phyloP scores from a whole-genome alignment of 169 alveolate species.

The Eimeria sp. region DNA sequence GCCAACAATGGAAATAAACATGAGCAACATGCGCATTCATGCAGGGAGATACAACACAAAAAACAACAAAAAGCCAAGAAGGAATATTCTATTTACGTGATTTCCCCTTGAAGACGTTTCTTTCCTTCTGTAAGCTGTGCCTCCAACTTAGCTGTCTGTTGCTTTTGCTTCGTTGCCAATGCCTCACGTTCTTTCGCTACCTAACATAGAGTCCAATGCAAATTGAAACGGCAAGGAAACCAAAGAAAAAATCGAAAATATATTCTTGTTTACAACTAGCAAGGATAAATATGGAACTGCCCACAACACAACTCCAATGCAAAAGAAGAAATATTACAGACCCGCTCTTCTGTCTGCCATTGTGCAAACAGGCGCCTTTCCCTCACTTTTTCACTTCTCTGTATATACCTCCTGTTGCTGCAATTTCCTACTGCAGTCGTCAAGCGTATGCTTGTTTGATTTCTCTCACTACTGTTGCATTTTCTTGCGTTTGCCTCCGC shows the following conservation, averaged over 20 bases:
- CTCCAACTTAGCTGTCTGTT: conserved; percentile 29
- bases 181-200: background rate
- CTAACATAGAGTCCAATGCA: background rate
- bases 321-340: no score
- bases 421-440: no score
- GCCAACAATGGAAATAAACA: no score
- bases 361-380: no score
- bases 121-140: conserved; percentile 8
- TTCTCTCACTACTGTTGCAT: background rate
- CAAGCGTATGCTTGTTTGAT: no score
- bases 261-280: no score
- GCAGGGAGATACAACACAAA: background rate
- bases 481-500: background rate
- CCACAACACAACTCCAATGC: no score
- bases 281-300: no score
- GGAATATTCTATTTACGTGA: background rate
- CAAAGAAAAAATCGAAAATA: background rate
- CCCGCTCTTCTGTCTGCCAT: no score
- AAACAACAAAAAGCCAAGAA: background rate
- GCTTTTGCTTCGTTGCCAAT: background rate
- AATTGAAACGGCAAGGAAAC: background rate
- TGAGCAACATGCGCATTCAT: no score
- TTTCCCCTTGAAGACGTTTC: conserved; percentile 6
- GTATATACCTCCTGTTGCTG: no score
- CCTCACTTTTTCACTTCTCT: no score